Percentiles rank a stretch among this genome's conserved stretches.
phyloP scores from a whole-genome alignment of 352 stramenopile genomes.

The Phytopythium litorale region DNA sequence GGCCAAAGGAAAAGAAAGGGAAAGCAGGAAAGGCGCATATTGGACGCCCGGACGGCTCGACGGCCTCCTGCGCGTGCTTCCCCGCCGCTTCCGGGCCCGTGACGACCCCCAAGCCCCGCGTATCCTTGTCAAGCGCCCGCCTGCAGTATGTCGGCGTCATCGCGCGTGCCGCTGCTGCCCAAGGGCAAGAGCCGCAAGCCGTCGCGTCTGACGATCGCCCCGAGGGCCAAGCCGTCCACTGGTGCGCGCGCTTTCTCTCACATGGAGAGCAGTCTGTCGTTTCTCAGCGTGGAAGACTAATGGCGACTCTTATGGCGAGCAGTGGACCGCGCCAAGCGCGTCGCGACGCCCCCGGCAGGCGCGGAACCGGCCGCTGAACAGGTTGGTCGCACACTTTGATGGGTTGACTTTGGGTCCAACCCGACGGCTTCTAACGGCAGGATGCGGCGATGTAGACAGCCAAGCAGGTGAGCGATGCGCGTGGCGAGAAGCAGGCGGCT shows the following conservation, averaged over 20 bases:
- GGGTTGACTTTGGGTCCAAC: slow-evolving; percentile 1
- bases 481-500: not conserved
- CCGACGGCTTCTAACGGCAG: not conserved
- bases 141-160: slow-evolving; percentile 35
- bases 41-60: not conserved
- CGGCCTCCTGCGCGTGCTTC: not conserved
- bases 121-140: not conserved
- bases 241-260: slow-evolving; percentile 29
- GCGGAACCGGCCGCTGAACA: not conserved
- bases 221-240: slow-evolving; percentile 56
- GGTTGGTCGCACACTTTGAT: not conserved
- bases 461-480: not conserved
- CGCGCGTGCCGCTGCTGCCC: slow-evolving; percentile 71
- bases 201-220: slow-evolving; percentile 61
- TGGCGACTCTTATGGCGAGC: not conserved
- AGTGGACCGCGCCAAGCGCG: slow-evolving; percentile 28
- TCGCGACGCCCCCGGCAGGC: not conserved
- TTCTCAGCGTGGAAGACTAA: not conserved
- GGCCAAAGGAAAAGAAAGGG: not conserved
- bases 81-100: not conserved
- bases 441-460: not conserved
- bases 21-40: not conserved
- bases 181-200: slow-evolving; percentile 72
- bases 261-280: too few species aligned
- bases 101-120: not conserved